phyloP scores from a whole-genome alignment of 257 asterid species.

The Striga asiatica region DNA sequence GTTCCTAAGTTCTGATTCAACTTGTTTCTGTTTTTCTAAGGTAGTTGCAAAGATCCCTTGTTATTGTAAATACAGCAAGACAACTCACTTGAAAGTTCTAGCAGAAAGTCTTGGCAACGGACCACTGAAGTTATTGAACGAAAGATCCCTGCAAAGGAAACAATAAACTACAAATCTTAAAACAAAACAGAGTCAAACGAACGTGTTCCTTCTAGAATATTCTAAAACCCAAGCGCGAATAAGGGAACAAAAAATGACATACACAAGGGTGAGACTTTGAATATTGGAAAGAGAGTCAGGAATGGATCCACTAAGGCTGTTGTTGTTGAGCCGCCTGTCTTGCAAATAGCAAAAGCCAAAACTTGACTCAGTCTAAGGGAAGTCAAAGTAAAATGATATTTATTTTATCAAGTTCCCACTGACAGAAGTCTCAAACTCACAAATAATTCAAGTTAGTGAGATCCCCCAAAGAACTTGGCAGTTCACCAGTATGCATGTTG shows the following conservation, averaged over 20 bases:
- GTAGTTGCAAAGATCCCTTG: neutral
- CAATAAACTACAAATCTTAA: too few species aligned
- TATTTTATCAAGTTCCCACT: neutral
- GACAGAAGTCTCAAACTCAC: conserved; percentile 40
- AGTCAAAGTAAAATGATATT: neutral
- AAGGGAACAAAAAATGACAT: conserved; percentile 21
- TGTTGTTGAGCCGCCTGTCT: conserved; percentile 91
- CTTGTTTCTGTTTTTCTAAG: too few species aligned
- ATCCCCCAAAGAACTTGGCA: conserved; percentile 65
- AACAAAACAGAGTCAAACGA: too few species aligned
- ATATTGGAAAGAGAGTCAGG: conserved; percentile 60
- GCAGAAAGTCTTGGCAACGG: conserved; percentile 75
- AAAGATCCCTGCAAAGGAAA: conserved; percentile 84
- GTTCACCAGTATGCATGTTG: conserved; percentile 57
- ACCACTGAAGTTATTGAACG: conserved; percentile 88
- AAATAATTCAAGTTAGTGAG: conserved; percentile 65
- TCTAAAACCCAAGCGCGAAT: neutral
- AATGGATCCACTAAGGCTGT: conserved; percentile 64
- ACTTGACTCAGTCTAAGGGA: conserved; percentile 16
- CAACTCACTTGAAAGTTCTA: conserved; percentile 76
- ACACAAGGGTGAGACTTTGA: conserved; percentile 76
- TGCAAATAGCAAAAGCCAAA: conserved; percentile 27
- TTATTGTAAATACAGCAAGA: neutral
- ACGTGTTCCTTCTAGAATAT: neutral
- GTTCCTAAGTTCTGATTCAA: too few species aligned